A percentile compares a stretch with the other conserved stretches of the same genome.
Evolutionary conservation across 352 stramenopile genomes (phyloP).

Genomic region (Blastocystis sp.): DNA sequence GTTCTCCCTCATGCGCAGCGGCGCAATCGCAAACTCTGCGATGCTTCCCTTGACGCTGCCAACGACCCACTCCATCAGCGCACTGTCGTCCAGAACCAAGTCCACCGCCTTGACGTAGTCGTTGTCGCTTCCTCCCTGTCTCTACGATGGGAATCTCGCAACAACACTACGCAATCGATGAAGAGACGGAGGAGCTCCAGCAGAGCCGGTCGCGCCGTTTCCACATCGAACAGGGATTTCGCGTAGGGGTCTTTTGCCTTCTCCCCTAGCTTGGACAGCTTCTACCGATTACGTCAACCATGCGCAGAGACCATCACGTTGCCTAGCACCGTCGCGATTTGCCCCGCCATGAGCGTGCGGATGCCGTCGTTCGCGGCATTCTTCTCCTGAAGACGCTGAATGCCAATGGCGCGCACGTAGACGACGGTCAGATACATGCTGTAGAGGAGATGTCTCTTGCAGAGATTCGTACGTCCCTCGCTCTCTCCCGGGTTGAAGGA

Average conservation of each 20-base stretch:
- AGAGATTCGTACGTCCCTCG: not conserved
- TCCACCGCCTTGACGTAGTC: not conserved
- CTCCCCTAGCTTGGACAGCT: not conserved
- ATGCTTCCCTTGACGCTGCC: not conserved
- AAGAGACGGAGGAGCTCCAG: not conserved
- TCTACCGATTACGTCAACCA: not conserved
- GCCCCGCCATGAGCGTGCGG: not conserved
- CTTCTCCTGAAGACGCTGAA: not conserved
- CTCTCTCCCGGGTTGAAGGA: not conserved
- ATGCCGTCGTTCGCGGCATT: not conserved
- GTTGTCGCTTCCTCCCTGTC: not conserved
- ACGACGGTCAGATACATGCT: conserved; percentile 4
- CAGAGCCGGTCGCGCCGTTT: not conserved
- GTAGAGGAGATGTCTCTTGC: not conserved
- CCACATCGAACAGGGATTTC: not conserved
- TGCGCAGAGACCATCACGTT: not conserved
- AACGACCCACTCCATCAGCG: not conserved
- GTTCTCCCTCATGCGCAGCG: not conserved
- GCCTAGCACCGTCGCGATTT: not conserved
- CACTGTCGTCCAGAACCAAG: not conserved
- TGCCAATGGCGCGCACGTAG: not conserved
- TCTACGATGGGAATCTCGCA: not conserved
- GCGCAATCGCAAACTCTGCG: not conserved
- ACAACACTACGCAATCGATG: not conserved
- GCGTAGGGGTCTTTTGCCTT: not conserved